A percentile compares a stretch with the other conserved stretches of the same genome.
Evolutionary conservation across 2,329 filamentous ascomycete species (phyloP).

Genomic region (Xylaria hypoxylon): DNA sequence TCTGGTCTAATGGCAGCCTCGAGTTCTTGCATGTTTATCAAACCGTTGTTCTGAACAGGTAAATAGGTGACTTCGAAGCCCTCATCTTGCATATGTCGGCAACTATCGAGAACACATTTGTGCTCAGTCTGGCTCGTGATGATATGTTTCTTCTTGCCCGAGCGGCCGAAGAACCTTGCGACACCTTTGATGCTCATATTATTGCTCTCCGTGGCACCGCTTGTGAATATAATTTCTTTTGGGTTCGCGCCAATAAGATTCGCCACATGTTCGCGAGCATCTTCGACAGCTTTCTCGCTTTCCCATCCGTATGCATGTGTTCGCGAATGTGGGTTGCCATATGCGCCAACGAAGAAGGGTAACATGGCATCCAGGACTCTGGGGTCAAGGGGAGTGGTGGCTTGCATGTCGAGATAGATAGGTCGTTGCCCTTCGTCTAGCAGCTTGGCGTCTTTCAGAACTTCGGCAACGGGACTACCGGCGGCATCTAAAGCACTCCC

Average conservation of each 20-base stretch:
- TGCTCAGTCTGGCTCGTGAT: conserved; percentile 98
- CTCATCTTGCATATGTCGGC: conserved; percentile 94
- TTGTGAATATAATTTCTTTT: conserved; percentile 99
- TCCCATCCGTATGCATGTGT: conserved; percentile 99
- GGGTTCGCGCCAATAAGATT: conserved; percentile 90
- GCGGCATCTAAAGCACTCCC: conserved; percentile 71
- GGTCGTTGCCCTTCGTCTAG: conserved; percentile 94
- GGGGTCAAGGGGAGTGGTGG: conserved; percentile 94
- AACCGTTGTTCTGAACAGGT: conserved; percentile 86
- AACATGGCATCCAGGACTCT: conserved; percentile 97
- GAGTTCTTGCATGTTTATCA: conserved; percentile 85
- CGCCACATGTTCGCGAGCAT: conserved; percentile 85
- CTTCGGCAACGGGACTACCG: conserved; percentile 85
- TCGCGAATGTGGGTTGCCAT: conserved; percentile 96
- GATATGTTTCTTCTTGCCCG: conserved; percentile 97
- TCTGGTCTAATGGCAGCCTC: conserved; percentile 91
- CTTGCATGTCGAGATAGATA: conserved; percentile 98
- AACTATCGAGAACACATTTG: conserved; percentile 98
- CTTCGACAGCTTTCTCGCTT: conserved; percentile 91
- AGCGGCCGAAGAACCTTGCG: conserved; percentile 90
- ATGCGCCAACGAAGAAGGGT: conserved; percentile 91
- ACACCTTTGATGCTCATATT: conserved; percentile 99
- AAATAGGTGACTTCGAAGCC: conserved; percentile 98
- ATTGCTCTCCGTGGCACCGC: conserved; percentile 97
- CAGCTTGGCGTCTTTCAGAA: conserved; percentile 90